Evolutionary conservation across 2,329 filamentous ascomycete species (phyloP), one percentile per base, ranked within the genome.

Genomic region (Immersiporthe knoxdaviesiana): DNA sequence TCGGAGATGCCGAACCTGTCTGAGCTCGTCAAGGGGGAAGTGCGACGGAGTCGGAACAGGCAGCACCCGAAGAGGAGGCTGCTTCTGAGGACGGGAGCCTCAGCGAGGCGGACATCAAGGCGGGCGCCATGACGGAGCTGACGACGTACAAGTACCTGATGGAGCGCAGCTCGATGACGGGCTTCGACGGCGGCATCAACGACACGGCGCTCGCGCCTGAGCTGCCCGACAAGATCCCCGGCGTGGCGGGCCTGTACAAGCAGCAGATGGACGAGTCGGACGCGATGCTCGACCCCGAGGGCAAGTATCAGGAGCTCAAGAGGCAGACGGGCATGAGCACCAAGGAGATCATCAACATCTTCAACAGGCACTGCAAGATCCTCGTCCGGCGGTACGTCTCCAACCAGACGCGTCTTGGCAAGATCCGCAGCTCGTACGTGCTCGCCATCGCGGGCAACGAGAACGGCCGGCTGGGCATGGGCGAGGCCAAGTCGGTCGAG

Each of bases 371-470:
- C 69, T 82, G 87, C 72, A 97, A 97, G 85, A 84, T 86, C 62
- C 82, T 99, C 61, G 91, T 97, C 61, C 77, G 78, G 5, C 92
- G 95, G 76, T 81, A 81, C 54, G 96, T 99, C 70, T 84, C 88
- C 73, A 98, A 99, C 82, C 95, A 98, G 85, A 98, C 96, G 30
- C 92, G 95, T 83, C 89, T 99, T 81, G 96, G 96, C 78, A 99
- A 98, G 85, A 91, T 99, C 70, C 86, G 87, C 74, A 92, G 91
- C 79, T 76, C 85, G 54, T 97, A 95, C 76, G 85, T 89, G 74
- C 82, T 98, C 71, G 90, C 90, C 54, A 90, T 97, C 74, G 94
- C 94, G 7, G 96, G 96, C 65, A 97, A 98, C 80, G 87, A 89
- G 69, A 87, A 96, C 73, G 96, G 96, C 21, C 86, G 95, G 76